These are phyloP conservation scores for Hydrangea macrophylla DNA, from an alignment of 148 eudicot species.

Conservation along the genomic window DNA sequence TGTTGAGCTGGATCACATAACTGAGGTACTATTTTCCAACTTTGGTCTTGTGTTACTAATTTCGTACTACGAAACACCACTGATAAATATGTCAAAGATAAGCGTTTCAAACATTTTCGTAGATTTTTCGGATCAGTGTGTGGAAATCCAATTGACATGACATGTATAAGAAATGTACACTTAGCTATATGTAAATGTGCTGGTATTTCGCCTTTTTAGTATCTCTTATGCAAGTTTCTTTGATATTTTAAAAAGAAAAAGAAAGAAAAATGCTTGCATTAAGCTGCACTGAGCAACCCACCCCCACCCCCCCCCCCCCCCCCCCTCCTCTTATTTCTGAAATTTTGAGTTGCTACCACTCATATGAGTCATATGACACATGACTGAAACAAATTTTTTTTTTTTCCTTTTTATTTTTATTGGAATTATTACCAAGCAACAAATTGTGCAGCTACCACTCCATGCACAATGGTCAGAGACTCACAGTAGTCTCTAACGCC, in stretches of 20 bases:
- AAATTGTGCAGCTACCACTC: not conserved
- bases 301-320: no score
- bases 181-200: no score
- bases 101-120: not conserved
- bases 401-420: not conserved
- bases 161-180: not conserved
- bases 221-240: no score
- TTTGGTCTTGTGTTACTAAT: not conserved
- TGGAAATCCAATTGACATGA: not conserved
- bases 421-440: not conserved
- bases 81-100: not conserved
- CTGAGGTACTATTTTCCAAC: constrained; percentile 56
- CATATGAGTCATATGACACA: no score
- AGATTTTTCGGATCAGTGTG: not conserved
- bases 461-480: not conserved
- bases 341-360: no score
- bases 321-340: no score
- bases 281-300: no score
- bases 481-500: not conserved
- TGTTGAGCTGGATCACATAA: constrained; percentile 76
- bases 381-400: no score
- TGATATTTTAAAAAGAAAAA: no score
- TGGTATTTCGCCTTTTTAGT: no score
- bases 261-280: no score
- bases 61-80: not conserved